Percentiles rank a stretch among this genome's conserved stretches.
phyloP scores from a whole-genome alignment of 148 eudicot genomes.

The Heliosperma pusillum region DNA sequence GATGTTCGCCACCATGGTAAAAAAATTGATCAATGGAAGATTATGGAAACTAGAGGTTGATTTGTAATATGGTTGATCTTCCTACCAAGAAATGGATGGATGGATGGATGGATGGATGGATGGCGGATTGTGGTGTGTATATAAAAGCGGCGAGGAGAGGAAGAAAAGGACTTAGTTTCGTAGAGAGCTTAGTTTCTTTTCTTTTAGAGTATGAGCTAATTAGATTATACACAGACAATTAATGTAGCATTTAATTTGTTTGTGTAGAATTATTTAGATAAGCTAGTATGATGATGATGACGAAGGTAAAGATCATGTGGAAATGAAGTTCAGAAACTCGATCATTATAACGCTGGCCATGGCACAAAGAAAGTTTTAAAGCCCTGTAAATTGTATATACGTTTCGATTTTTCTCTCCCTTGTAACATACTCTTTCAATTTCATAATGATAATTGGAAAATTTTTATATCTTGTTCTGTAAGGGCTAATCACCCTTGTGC shows the following conservation, averaged over 20 bases:
- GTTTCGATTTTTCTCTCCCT: constrained; percentile 9
- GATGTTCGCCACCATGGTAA: background rate
- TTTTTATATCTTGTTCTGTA: background rate
- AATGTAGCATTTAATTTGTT: constrained; percentile 23
- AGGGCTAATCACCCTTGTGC: background rate
- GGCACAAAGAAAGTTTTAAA: constrained; percentile 5
- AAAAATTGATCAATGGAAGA: constrained; percentile 9
- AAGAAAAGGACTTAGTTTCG: constrained; percentile 15
- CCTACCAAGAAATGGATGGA: background rate
- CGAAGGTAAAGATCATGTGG: background rate
- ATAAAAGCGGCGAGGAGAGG: background rate
- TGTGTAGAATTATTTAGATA: constrained; percentile 23
- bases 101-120: background rate
- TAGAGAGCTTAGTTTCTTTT: constrained; percentile 21
- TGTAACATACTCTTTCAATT: constrained; percentile 21
- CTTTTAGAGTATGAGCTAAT: constrained; percentile 16
- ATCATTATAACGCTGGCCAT: too few species aligned
- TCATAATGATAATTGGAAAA: constrained; percentile 11
- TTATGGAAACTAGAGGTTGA: background rate
- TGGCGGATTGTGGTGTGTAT: constrained; percentile 24
- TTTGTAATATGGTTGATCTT: constrained; percentile 12
- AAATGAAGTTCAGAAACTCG: too few species aligned
- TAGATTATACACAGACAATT: constrained; percentile 24
- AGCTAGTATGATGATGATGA: background rate
- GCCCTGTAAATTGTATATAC: constrained; percentile 25